Evolutionary conservation across 331 rosid species (phyloP), one percentile per base, ranked within the genome.

Genomic region (Rhamnella rubrinervis): DNA sequence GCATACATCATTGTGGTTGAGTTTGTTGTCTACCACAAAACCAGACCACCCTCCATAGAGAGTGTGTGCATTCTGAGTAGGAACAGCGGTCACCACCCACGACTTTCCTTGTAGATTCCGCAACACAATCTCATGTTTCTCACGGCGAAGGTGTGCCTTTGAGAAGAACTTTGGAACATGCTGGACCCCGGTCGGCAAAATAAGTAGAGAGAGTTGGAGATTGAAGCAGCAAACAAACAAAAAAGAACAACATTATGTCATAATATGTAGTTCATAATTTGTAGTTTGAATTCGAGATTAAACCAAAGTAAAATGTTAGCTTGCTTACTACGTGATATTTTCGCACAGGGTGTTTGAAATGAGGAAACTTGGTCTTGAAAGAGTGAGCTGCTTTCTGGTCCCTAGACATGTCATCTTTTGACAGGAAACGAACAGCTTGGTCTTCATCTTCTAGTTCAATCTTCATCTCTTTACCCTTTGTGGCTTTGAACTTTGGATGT

Each of bases 341-440:
- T 11, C 23, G 49, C 12, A 75, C 3, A 10, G 12, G 38, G 5
- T 37, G 18, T 47, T 49, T 38, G 31, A 68, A 75, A 55, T 25
- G 31, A 56, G 78, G 84, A 17, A 59, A 66, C 20, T 55, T 9
- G 31, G 75, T 61, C 28, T 67, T 55, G 40, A 66, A 66, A 16
- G 70, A 20, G 39, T 66, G 52, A 0, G 40, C 65, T 38, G 60
- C 41, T 7, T 65, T 59, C 53, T 16, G 35, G 41, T 62, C 66
- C 14, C 9, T 40, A 40, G 47, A 1, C 47, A 7, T 40, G 47
- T 40, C 13, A 7, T 40, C 47, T 40, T 40, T 8, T 7, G 47
- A 40, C 41, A 44, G 37, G 7, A 0, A 20, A 10, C 11, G 0
- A 52, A 11, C 8, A 20, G 14, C 13, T 23, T 46, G 23, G 40